Conservation (phyloP, 176 grass and related monocot species). For the Zea mays region DNA sequence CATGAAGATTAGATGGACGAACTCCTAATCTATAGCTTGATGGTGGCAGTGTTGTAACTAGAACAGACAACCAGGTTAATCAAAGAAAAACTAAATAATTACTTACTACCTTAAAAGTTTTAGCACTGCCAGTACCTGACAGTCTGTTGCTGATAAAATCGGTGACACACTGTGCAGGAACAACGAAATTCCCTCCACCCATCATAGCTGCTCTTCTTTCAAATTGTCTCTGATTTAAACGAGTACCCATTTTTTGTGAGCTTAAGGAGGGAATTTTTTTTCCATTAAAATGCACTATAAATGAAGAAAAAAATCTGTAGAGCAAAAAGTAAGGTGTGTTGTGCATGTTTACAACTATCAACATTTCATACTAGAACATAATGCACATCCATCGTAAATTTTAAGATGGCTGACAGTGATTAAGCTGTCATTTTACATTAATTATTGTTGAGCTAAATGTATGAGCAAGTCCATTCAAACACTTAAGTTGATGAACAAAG, state of each 20-base stretch:
- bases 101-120: constrained; percentile 38
- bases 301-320: constrained; percentile 4
- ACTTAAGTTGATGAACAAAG: background rate
- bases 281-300: background rate
- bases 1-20: constrained; percentile 71
- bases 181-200: constrained; percentile 94
- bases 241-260: constrained; percentile 31
- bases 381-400: constrained; percentile 2
- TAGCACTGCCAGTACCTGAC: constrained; percentile 55
- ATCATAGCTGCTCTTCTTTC: constrained; percentile 86
- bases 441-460: background rate
- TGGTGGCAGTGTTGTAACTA: constrained; percentile 67
- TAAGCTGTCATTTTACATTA: background rate
- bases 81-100: constrained; percentile 27
- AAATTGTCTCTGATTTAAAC: constrained; percentile 71
- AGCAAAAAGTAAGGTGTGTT: background rate
- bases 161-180: constrained; percentile 82
- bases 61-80: constrained; percentile 36
- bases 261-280: background rate
- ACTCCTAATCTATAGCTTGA: constrained; percentile 96
- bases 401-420: background rate
- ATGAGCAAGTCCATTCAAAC: background rate
- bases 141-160: constrained; percentile 87
- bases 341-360: background rate
- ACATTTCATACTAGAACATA: background rate